Percentiles rank a stretch among this genome's conserved stretches.
Conservation (phyloP, 1,284 basidiomycete genomes). For the Leccinum subrobustum region DNA sequence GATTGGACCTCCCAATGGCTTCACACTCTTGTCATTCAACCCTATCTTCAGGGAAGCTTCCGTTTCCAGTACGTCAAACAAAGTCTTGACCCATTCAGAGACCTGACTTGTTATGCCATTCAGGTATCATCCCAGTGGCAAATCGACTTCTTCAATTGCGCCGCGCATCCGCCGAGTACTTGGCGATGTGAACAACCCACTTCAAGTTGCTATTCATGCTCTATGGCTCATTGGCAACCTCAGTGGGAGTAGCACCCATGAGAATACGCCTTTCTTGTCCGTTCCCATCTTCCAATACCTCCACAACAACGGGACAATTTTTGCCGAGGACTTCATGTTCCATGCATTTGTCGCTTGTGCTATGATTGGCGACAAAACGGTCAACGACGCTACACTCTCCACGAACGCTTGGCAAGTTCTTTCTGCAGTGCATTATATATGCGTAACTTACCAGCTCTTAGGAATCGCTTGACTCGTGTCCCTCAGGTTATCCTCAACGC, state of each 20-base stretch:
- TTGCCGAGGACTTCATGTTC: slow-evolving; percentile 36
- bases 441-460: slow-evolving; percentile 15
- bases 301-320: slow-evolving; percentile 24
- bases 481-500: slow-evolving; percentile 30
- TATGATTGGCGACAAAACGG: slow-evolving; percentile 55
- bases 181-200: slow-evolving; percentile 23
- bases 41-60: slow-evolving; percentile 20
- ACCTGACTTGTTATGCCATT: slow-evolving; percentile 4
- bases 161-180: slow-evolving; percentile 25
- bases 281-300: slow-evolving; percentile 33
- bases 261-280: slow-evolving; percentile 25
- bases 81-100: neutral
- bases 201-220: slow-evolving; percentile 42
- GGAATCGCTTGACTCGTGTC: slow-evolving; percentile 32
- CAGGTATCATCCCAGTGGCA: slow-evolving; percentile 19
- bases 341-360: slow-evolving; percentile 46
- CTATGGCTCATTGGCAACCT: slow-evolving; percentile 48
- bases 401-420: slow-evolving; percentile 42
- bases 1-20: slow-evolving; percentile 33
- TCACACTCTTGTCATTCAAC: slow-evolving; percentile 24
- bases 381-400: slow-evolving; percentile 51
- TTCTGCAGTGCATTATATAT: neutral
- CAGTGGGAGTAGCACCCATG: slow-evolving; percentile 5
- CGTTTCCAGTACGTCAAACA: slow-evolving; percentile 26
- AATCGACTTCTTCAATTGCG: slow-evolving; percentile 9